phyloP scores from a whole-genome alignment of 148 eudicot genomes.

The Vaccinium vitisidaea region DNA sequence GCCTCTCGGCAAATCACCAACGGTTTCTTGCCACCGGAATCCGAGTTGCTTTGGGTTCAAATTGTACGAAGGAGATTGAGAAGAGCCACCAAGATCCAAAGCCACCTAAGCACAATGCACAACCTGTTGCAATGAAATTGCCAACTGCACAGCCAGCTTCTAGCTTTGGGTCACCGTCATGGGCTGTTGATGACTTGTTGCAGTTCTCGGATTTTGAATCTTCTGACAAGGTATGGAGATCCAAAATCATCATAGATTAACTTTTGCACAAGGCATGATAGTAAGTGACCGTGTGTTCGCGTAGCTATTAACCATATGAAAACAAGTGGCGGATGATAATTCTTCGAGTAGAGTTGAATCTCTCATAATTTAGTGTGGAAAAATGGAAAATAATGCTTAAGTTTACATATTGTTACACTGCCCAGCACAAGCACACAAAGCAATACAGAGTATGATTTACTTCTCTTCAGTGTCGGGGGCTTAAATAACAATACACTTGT shows the following conservation, averaged over 20 bases:
- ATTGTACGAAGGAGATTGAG: conserved; percentile 42
- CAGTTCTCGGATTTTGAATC: conserved; percentile 68
- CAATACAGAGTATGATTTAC: background rate
- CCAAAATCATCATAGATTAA: background rate
- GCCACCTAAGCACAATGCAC: conserved; percentile 51
- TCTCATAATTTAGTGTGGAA: too few species aligned
- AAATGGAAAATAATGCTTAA: too few species aligned
- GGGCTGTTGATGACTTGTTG: conserved; percentile 88
- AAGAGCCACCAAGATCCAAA: conserved; percentile 46
- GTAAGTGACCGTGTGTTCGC: background rate
- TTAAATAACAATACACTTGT: background rate
- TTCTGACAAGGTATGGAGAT: conserved; percentile 56
- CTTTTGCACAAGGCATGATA: background rate
- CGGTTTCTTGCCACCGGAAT: conserved; percentile 89
- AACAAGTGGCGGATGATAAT: background rate
- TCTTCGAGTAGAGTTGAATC: background rate
- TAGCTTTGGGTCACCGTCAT: conserved; percentile 49
- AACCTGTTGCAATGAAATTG: conserved; percentile 33
- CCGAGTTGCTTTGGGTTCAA: conserved; percentile 58
- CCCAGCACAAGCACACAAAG: background rate
- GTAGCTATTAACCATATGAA: background rate
- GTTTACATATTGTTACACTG: too few species aligned
- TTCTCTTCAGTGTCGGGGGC: background rate
- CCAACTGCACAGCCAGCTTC: conserved; percentile 36
- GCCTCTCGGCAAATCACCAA: conserved; percentile 85